A percentile compares a stretch with the other conserved stretches of the same genome.
Conservation (phyloP, 139 green algal genomes). For the Chlorella ohadii region DNA sequence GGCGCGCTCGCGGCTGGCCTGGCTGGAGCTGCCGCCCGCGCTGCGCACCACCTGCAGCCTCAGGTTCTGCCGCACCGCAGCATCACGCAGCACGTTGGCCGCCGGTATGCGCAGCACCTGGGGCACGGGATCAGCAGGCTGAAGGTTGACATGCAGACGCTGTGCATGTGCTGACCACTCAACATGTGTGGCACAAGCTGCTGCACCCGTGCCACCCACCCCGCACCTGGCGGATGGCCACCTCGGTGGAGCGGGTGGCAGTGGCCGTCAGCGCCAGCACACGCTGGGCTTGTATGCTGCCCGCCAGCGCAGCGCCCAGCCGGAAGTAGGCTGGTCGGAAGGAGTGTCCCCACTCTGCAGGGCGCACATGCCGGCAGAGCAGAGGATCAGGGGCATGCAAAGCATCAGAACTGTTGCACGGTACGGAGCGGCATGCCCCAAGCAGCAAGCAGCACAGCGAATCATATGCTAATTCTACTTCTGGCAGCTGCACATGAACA, state of each 20-base stretch:
- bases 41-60: conserved; percentile 63
- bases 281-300: conserved; percentile 52
- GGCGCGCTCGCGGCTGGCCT: conserved; percentile 7
- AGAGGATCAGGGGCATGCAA: no score
- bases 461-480: no score
- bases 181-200: no score
- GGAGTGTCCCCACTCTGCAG: conserved; percentile 92
- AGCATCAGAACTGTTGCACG: no score
- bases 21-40: conserved; percentile 24
- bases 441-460: no score
- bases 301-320: conserved; percentile 73
- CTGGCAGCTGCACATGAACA: no score
- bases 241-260: conserved; percentile 76
- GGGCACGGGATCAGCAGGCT: conserved; percentile 29
- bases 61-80: conserved; percentile 78
- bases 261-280: conserved; percentile 94
- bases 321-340: conserved; percentile 92
- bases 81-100: conserved; percentile 63
- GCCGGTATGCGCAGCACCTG: conserved; percentile 63
- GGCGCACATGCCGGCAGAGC: not conserved
- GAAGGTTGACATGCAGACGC: not conserved
- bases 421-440: no score
- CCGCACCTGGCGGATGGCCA: conserved; percentile 50
- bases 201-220: conserved; percentile 10
- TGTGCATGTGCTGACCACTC: no score